These are phyloP conservation scores for Cyclaneusma minus DNA, from an alignment of 2,329 filamentous ascomycete genomes.

Conservation along the genomic window DNA sequence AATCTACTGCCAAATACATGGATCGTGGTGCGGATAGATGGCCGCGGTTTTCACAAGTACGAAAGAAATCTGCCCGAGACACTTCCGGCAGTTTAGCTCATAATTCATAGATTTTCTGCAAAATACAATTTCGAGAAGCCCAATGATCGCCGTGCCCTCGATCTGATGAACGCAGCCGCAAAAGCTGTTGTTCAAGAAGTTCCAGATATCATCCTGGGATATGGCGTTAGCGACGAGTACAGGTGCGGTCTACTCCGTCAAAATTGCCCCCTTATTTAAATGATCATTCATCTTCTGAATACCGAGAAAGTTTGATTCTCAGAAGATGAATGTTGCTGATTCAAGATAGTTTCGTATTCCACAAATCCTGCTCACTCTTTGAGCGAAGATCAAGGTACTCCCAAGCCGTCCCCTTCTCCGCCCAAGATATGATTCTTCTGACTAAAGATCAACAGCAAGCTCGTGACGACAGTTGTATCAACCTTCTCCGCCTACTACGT, in stretches of 20 bases:
- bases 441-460: conserved; percentile 49
- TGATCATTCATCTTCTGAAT: no score
- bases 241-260: conserved; percentile 39
- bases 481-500: conserved; percentile 90
- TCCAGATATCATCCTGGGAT: conserved; percentile 73
- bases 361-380: conserved; percentile 69
- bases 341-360: conserved; percentile 61
- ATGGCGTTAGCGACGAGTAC: conserved; percentile 91
- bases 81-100: conserved; percentile 2
- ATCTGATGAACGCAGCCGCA: conserved; percentile 94
- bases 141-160: conserved; percentile 73
- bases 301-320: no score
- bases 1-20: conserved; percentile 77
- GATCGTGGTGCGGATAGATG: conserved; percentile 90
- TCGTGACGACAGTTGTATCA: conserved; percentile 80
- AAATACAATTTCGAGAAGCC: conserved; percentile 83
- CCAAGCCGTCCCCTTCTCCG: no score
- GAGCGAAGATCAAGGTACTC: conserved; percentile 65
- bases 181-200: conserved; percentile 68
- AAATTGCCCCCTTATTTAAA: no score
- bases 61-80: conserved; percentile 6
- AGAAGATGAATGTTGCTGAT: conserved; percentile 7
- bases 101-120: conserved; percentile 50
- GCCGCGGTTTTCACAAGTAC: conserved; percentile 88
- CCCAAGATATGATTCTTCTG: neutral